Conservation (phyloP, 2,329 filamentous ascomycete genomes). For the Pyricularia grisea region DNA sequence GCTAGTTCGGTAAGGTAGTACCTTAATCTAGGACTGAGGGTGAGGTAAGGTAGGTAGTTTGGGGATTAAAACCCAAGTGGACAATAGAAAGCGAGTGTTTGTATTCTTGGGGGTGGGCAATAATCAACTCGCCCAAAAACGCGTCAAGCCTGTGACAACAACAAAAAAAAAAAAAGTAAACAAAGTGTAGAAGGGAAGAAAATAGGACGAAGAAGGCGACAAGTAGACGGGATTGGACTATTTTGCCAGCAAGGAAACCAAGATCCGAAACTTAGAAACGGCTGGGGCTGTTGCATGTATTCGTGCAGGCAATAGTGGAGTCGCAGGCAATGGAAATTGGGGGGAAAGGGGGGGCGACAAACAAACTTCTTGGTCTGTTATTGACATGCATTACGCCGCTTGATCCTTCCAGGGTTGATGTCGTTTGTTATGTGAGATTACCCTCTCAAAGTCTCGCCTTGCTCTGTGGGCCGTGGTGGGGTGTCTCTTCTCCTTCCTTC, state of each 20-base stretch:
- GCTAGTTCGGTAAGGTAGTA: neutral
- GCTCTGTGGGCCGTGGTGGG: neutral
- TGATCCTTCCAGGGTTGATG: neutral
- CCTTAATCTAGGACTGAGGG: neutral
- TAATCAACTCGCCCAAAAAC: neutral
- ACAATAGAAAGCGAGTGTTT: neutral
- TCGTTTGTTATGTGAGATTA: neutral
- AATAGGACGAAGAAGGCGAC: neutral
- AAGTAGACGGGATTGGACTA: neutral
- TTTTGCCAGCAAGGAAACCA: neutral
- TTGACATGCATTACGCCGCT: neutral
- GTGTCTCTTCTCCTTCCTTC: neutral
- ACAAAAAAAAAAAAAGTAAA: neutral
- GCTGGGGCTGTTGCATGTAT: neutral
- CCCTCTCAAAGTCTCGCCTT: neutral
- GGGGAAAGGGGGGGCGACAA: neutral
- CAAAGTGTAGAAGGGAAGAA: neutral
- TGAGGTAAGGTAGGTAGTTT: neutral
- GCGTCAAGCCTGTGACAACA: neutral
- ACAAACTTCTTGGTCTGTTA: neutral
- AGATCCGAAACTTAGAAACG: neutral
- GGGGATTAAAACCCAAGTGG: neutral
- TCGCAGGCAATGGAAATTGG: neutral
- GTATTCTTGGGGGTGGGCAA: neutral
- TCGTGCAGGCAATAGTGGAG: neutral